These are phyloP conservation scores for Beauveria pseudobassiana DNA, from an alignment of 2,329 filamentous ascomycete species.

Conservation along the genomic window DNA sequence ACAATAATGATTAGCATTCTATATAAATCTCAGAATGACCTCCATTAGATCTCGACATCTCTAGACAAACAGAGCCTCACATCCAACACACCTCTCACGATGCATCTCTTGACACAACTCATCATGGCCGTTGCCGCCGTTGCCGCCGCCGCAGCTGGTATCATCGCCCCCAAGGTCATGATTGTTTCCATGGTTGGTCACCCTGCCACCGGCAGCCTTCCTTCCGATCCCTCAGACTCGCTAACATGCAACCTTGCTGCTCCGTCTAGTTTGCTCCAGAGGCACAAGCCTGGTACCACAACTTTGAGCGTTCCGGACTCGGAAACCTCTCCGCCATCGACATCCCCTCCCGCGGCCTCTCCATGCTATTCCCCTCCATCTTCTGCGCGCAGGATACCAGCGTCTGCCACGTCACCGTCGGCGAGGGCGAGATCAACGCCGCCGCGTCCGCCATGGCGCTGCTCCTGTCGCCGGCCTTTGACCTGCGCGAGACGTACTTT, in stretches of 20 bases:
- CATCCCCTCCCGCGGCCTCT: slow-evolving; percentile 54
- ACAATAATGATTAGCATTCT: background rate
- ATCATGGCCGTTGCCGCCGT: background rate
- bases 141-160: background rate
- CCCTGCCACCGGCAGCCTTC: background rate
- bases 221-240: background rate
- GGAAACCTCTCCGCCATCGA: slow-evolving; percentile 50
- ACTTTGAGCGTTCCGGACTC: slow-evolving; percentile 35
- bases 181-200: slow-evolving; percentile 54
- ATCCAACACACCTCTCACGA: background rate
- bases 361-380: slow-evolving; percentile 55
- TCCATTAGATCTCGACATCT: background rate
- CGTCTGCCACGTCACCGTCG: slow-evolving; percentile 62
- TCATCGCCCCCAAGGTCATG: slow-evolving; percentile 50
- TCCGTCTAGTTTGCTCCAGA: slow-evolving; percentile 51
- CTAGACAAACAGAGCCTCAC: background rate
- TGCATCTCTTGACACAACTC: background rate
- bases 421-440: slow-evolving; percentile 68
- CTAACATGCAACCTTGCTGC: background rate
- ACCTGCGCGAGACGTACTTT: slow-evolving; percentile 63
- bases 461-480: slow-evolving; percentile 52
- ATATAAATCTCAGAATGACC: background rate
- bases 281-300: slow-evolving; percentile 53
- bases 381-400: slow-evolving; percentile 54
- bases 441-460: slow-evolving; percentile 58